A percentile compares a stretch with the other conserved stretches of the same genome.
phyloP scores from a whole-genome alignment of 768 basidiomycete genomes.

The Mycena sanguinolenta region DNA sequence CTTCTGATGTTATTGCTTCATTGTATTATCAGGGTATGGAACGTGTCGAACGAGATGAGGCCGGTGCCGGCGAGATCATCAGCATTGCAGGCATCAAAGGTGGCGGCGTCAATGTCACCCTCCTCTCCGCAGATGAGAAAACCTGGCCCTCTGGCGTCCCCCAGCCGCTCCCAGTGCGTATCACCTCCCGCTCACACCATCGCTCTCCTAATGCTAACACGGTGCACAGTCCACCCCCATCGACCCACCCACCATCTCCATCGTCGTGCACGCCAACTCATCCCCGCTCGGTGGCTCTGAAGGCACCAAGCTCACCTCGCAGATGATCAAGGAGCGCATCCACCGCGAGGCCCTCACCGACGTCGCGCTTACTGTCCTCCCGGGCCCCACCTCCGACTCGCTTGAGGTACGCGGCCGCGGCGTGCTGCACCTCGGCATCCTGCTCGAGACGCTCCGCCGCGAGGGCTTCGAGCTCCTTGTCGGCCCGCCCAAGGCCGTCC shows the following conservation, averaged over 20 bases:
- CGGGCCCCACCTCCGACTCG: constrained; percentile 63
- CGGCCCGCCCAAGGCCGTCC: constrained; percentile 64
- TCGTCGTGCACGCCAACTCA: constrained; percentile 62
- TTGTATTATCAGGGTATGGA: constrained; percentile 49
- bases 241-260: constrained; percentile 64
- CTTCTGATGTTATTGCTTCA: constrained; percentile 37
- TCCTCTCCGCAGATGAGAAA: constrained; percentile 56
- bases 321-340: constrained; percentile 62
- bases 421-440: constrained; percentile 64
- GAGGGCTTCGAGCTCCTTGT: constrained; percentile 64
- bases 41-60: constrained; percentile 57
- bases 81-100: constrained; percentile 63
- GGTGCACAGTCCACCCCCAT: constrained; percentile 55
- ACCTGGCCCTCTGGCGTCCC: constrained; percentile 57
- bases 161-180: constrained; percentile 53
- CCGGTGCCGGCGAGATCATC: constrained; percentile 64
- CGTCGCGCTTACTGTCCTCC: constrained; percentile 62
- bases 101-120: constrained; percentile 61
- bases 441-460: constrained; percentile 62
- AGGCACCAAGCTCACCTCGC: constrained; percentile 63
- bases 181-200: neutral
- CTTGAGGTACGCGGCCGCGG: constrained; percentile 64
- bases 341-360: constrained; percentile 67
- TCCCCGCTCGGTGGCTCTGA: constrained; percentile 61
- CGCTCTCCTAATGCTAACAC: neutral